Percentiles rank a stretch among this genome's conserved stretches.
phyloP scores from a whole-genome alignment of 371 early-diverging fungal genomes.

The Mortierella sp. region DNA sequence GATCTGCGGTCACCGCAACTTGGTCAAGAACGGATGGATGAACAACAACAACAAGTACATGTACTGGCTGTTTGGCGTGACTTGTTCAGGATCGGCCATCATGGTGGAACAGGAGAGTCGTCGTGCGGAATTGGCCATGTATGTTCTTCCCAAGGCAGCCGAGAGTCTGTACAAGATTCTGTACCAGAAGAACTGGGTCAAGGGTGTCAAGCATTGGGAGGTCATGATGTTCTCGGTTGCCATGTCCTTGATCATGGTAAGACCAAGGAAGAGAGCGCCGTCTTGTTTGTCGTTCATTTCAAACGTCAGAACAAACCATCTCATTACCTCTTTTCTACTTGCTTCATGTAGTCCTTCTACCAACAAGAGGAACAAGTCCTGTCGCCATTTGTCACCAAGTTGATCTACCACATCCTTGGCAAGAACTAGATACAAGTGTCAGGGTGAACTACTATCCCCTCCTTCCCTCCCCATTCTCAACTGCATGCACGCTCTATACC shows the following conservation, averaged over 20 bases:
- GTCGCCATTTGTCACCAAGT: slow-evolving; percentile 65
- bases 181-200: slow-evolving; percentile 67
- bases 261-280: neutral
- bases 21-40: slow-evolving; percentile 52
- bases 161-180: slow-evolving; percentile 67
- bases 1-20: slow-evolving; percentile 69
- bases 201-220: slow-evolving; percentile 66
- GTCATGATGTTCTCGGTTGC: slow-evolving; percentile 66
- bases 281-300: no score
- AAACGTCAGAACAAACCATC: neutral
- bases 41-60: slow-evolving; percentile 66
- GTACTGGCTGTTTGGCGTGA: slow-evolving; percentile 70
- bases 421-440: slow-evolving; percentile 62
- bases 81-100: slow-evolving; percentile 65
- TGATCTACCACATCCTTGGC: slow-evolving; percentile 67
- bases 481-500: no score
- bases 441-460: no score
- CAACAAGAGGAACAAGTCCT: slow-evolving; percentile 70
- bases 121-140: slow-evolving; percentile 76
- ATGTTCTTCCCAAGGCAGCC: slow-evolving; percentile 72
- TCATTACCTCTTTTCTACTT: neutral
- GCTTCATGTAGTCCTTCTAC: slow-evolving; percentile 61
- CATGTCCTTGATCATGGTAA: slow-evolving; percentile 72
- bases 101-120: slow-evolving; percentile 76
- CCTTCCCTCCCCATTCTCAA: no score